These are phyloP conservation scores for Debaryomyces udenii DNA, from an alignment of 1,139 yeast genomes.

Conservation along the genomic window DNA sequence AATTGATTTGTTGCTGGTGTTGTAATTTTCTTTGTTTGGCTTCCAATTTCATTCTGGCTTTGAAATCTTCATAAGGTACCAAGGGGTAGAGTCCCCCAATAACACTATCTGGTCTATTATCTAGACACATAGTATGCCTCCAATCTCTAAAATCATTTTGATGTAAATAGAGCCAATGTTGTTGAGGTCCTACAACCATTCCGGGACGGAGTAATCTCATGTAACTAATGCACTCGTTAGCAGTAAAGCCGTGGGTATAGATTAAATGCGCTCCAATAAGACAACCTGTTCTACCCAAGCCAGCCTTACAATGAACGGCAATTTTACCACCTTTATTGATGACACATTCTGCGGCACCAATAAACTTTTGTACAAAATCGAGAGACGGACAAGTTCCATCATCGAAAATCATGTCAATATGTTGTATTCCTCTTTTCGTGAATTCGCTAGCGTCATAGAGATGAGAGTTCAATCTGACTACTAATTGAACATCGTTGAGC, in stretches of 20 bases:
- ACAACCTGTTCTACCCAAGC: conserved; percentile 96
- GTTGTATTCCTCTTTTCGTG: conserved; percentile 80
- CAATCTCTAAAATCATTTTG: conserved; percentile 96
- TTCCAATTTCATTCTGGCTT: conserved; percentile 50
- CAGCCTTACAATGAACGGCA: conserved; percentile 98
- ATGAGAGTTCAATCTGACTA: conserved; percentile 89
- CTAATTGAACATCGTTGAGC: conserved; percentile 76
- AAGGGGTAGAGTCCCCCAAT: conserved; percentile 81
- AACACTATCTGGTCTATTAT: conserved; percentile 65
- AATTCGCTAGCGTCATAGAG: conserved; percentile 84
- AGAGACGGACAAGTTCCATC: conserved; percentile 98
- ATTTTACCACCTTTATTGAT: conserved; percentile 85
- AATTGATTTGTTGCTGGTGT: conserved; percentile 32
- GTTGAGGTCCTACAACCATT: conserved; percentile 99
- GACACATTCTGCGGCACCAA: conserved; percentile 93
- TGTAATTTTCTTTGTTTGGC: conserved; percentile 46
- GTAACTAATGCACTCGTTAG: conserved; percentile 93
- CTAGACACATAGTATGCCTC: conserved; percentile 90
- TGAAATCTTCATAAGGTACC: conserved; percentile 58
- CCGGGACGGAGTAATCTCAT: conserved; percentile 97
- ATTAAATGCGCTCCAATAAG: conserved; percentile 95
- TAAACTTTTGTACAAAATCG: conserved; percentile 87
- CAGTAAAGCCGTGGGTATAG: conserved; percentile 95
- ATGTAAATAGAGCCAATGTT: conserved; percentile 95
- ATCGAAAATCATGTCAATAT: conserved; percentile 92